Evolutionary conservation across 441 rosid genomes (phyloP), one percentile per base, ranked within the genome.

Genomic region (Eruca vesicaria): DNA sequence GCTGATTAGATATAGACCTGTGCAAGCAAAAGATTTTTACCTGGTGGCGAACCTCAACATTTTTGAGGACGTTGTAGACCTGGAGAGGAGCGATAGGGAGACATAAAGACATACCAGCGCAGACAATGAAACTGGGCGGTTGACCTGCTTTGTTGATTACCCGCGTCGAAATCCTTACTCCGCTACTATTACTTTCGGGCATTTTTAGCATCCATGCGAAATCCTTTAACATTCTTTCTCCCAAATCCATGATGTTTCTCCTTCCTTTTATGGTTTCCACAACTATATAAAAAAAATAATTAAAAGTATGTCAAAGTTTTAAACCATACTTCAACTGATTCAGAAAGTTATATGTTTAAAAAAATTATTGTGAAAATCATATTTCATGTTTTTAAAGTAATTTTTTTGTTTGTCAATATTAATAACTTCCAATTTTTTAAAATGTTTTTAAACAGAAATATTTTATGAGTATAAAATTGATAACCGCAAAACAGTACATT

Each of bases 91-190:
- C 72, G 33, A 83, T 63, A 4, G 97, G 91, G 83, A 91, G 87
- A 90, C 87, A 84, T 1, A 91, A 84, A 67, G 93, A 86, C 63
- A 88, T 81, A 33, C 92, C 89, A 16, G 91, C 91, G 18, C 84
- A 79, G 38, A 91, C 80, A 62, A 88, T 68, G 41, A n/a, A n/a
- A n/a, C n/a, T n/a, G n/a, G n/a, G n/a, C 0, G 89, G 89, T 68
- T 84, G 86, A 29, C 91, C 92, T 1, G 66, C 20, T 38, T 61
- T 85, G 6, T 15, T 12, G 66, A 71, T 80, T 32, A 63, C 56
- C 0, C 91, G 82, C 16, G 87, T 80, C 12, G 85, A 82, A 9
- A 91, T 66, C 45, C 92, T 80, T 48, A 89, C 87, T 28, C 90
- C 90, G 7, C 89, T 85, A 21, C 28, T 71, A 52, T 62, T 62